Evolutionary conservation across 2,329 filamentous ascomycete genomes (phyloP), one percentile per base, ranked within the genome.

Genomic region (Curvularia eragrostidis): DNA sequence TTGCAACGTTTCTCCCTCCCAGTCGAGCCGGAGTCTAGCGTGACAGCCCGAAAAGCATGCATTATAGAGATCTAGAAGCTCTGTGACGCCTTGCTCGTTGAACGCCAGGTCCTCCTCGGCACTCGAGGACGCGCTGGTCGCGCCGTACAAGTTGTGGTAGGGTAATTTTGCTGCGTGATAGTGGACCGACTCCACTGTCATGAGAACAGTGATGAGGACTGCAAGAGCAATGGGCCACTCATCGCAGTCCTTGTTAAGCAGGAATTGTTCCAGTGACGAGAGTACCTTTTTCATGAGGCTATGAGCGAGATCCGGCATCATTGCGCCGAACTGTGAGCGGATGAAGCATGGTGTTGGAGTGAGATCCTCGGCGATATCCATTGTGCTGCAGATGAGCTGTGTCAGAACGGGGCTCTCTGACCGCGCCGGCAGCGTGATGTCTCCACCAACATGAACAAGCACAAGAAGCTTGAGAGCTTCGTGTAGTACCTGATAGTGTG

Each of bases 171-270:
- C 71, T 0, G 72, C 69, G 30, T 78, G 75, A 61, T 77, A 78
- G 21, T 78, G 75, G 15, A 76, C 69, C 7, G 69, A 75, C 47
- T 78, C 76, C 15, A 78, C 62, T 0, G 69, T 72, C 75, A 78
- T 77, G 13, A 77, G 62, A 3, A 78, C 49, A 21, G 69, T 66
- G 34, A 71, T 68, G 24, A 77, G 62, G 3, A 72, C 64, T 1
- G 74, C 74, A 3, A 78, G 59, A 1, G 72, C 66, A 24, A 72
- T 18, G 8, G 75, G 71, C 73, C 74, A 78, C 12, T 76, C 65
- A 1, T 64, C 49, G 51, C 66, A 66, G 8, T 70, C 65, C 36
- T 73, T 68, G 48, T 67, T 64, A 5, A 76, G 58, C 6, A 73
- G 61, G 9, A 77, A 61, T 10, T 63, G 59, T 43, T 78, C 74